Evolutionary conservation across 306 rosid genomes (phyloP), one percentile per base, ranked within the genome.

Genomic region (Vigna angularis): DNA sequence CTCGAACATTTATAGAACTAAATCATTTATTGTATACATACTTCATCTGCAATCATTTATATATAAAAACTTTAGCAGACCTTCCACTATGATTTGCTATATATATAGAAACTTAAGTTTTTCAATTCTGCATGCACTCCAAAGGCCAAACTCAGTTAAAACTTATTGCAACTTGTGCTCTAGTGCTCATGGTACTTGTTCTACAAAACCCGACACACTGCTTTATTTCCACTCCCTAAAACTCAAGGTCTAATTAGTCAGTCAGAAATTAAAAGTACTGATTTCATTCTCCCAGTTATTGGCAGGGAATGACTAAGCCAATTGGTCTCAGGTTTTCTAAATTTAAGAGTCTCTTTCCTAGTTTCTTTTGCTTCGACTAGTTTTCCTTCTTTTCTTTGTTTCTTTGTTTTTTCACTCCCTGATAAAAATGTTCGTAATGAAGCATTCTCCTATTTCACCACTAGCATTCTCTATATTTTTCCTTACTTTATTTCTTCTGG

Each of bases 71-170:
- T 90, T 74, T 87, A 70, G 69, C 81, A 87, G 84, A 81, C 78
- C 74, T 83, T 80, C 93, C 93, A 86, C 96, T 84, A 82, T 68
- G 68, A 44, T 50, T 72, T 73, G 45, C 58, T 80, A 73, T 83
- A 77, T 77, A 83, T 77, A 72, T 72, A 77, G 82, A 72, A 77
- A 78, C 82, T 63, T 73, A 38, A 15, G 56, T 88, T 64, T 65
- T 85, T 78, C 63, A 47, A 20, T 84, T 85, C 85, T 84, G 81
- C 93, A 50, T 86, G 83, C 84, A 81, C 79, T 82, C 63, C 83
- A 69, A 73, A 44, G 76, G 62, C 86, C 72, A 83, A 81, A 82
- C 78, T 84, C 78, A 52, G 49, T 75, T 70, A 77, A 20, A 66
- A 59, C 76, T 82, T 65, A 51, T 53, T 78, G 78, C 74, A 83